These are phyloP conservation scores for Polygonum aviculare DNA, from an alignment of 148 eudicot genomes.

Conservation along the genomic window DNA sequence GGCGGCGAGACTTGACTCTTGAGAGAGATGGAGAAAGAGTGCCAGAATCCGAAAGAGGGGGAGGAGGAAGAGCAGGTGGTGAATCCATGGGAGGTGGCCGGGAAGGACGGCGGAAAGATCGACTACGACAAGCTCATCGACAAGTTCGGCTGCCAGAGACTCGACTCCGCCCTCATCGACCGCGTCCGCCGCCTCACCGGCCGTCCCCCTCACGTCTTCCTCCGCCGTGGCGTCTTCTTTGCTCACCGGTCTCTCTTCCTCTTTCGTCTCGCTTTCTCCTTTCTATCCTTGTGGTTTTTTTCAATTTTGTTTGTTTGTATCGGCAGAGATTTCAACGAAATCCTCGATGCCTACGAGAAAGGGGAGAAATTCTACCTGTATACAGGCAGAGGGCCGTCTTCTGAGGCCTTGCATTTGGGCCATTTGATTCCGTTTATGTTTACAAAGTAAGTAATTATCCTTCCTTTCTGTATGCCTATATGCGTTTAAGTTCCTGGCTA, in stretches of 20 bases:
- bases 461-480: neutral
- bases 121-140: conserved; percentile 90
- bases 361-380: conserved; percentile 85
- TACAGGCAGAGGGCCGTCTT: conserved; percentile 94
- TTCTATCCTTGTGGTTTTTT: neutral
- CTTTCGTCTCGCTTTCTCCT: neutral
- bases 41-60: conserved; percentile 10
- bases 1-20: neutral
- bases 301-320: neutral
- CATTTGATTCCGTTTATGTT: conserved; percentile 96
- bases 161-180: conserved; percentile 45
- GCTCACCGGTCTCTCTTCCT: conserved; percentile 58
- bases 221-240: conserved; percentile 90
- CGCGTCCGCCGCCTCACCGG: conserved; percentile 64
- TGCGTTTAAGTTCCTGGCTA: neutral
- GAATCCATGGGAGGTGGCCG: conserved; percentile 82
- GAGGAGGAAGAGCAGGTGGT: conserved; percentile 56
- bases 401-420: conserved; percentile 91
- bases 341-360: conserved; percentile 79
- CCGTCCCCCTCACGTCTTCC: conserved; percentile 73
- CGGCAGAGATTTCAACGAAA: conserved; percentile 55
- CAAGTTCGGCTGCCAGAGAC: conserved; percentile 76
- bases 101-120: conserved; percentile 68
- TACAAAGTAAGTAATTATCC: conserved; percentile 50
- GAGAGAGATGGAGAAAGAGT: conserved; percentile 8